A percentile compares a stretch with the other conserved stretches of the same genome.
Evolutionary conservation across 2,329 filamentous ascomycete genomes (phyloP).

Genomic region (Setomelanomma holmii): DNA sequence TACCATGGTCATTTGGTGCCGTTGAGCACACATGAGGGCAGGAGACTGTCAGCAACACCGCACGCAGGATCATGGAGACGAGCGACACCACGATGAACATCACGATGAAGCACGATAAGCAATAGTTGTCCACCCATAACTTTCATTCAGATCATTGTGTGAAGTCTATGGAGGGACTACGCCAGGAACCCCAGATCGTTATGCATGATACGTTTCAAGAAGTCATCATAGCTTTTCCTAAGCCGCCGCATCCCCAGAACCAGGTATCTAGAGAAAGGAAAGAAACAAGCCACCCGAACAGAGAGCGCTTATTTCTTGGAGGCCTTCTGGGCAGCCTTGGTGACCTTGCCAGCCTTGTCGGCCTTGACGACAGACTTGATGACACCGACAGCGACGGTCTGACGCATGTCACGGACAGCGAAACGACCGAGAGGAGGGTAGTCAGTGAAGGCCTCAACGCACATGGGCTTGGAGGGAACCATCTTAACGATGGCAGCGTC

Average conservation of each 20-base stretch:
- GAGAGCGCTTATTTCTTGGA: slow-evolving; percentile 51
- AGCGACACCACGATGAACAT: not conserved
- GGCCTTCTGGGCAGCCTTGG: slow-evolving; percentile 55
- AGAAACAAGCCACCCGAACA: slow-evolving; percentile 40
- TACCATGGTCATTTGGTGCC: too few relatives aligned
- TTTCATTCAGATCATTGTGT: slow-evolving; percentile 48
- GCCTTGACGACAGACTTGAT: slow-evolving; percentile 72
- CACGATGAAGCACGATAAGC: slow-evolving; percentile 1
- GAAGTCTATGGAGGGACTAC: slow-evolving; percentile 50
- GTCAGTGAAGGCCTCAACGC: slow-evolving; percentile 99
- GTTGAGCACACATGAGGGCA: too few relatives aligned
- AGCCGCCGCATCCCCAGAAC: slow-evolving; percentile 48
- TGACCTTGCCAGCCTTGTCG: slow-evolving; percentile 61
- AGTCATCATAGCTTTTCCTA: slow-evolving; percentile 48
- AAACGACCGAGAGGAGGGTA: slow-evolving; percentile 99
- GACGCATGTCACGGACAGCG: slow-evolving; percentile 96
- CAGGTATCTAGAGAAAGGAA: slow-evolving; percentile 42
- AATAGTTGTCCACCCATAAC: slow-evolving; percentile 40
- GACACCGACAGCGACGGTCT: slow-evolving; percentile 89
- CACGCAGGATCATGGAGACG: not conserved
- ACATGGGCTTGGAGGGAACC: slow-evolving; percentile 99
- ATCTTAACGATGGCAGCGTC: slow-evolving; percentile 99
- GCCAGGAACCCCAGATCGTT: slow-evolving; percentile 43
- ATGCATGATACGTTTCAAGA: slow-evolving; percentile 47
- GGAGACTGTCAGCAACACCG: not conserved